Evolutionary conservation across 2,329 filamentous ascomycete genomes (phyloP), one percentile per base, ranked within the genome.

Genomic region (Cordyceps pruinosa): DNA sequence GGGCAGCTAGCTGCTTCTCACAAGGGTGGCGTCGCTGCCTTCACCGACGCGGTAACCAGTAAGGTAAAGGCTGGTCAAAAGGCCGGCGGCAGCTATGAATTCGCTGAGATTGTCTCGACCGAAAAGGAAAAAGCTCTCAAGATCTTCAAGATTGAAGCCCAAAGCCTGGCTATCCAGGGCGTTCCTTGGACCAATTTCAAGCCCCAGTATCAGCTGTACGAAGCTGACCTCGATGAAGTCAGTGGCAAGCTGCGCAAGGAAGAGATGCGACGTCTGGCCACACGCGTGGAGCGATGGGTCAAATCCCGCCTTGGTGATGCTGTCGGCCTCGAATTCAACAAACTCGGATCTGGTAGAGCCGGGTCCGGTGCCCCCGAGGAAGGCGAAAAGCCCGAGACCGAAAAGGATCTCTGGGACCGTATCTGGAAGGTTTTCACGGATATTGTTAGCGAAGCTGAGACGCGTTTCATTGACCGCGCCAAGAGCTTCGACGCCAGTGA

Each of bases 61-160:
- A 88, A 90, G 49, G 92, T 99, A 62, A 99, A 97, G 73, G 79
- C 83, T 26, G 93, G 93, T 2, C 93, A 97, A 72, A 97, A 96
- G 77, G 90, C 91, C 56, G 92, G 92, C 23, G 88, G 86, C 8
- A 81, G 83, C 53, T 97, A 99, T 67, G 94, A 99, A 68, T 99
- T 99, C 72, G 91, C 92, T 23, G 88, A 95, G 63, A 97, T 97
- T 65, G 94, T 99, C 6, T 83, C 85, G 39, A 80, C 84, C 57
- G 89, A 97, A 70, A 96, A 94, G 75, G 82, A 81, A 65, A 84
- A 84, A 69, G 86, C 90, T 0, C 69, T 96, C 35, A 80, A 85
- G 17, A 81, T 82, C 45, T 99, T 95, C 69, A 85, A 89, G 68
- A 78, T 80, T 21, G 88, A 94, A 66, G 90, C 89, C 1, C 81